Evolutionary conservation across 192 early-diverging fungal species (phyloP), one percentile per base, ranked within the genome.

Genomic region (Backusella circina): DNA sequence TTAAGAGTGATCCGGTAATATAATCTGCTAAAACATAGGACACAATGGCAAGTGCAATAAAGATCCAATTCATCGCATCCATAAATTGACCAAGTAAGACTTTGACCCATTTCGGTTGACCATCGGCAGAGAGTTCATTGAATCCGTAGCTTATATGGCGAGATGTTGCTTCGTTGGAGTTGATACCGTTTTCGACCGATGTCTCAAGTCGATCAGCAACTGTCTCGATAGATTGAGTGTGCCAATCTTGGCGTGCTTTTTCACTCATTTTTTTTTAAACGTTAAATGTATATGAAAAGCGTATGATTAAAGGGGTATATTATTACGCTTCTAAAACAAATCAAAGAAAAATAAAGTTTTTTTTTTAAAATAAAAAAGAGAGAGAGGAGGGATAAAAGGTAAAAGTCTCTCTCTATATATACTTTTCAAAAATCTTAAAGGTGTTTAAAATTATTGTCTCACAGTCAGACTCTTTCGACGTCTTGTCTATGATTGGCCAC

Each of bases 1-100:
- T 80, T 32, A 98, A 85, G 47, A 98, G 88, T 33, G 86, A 86
- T 16, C 90, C 92, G 76, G 89, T 89, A 21, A 90, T 77, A 82
- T 87, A 90, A 77, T 93, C 91, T 8, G 85, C 83, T 33, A 86
- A 84, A 2, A 84, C 87, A 83, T 88, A 91, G 0, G 90, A 87
- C 30, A 88, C 81, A 6, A 84, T 82, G 16, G 65, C 73, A 54
- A 78, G 67, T 12, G 71, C 71, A 44, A 80, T 38, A 37, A 93
- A 88, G 54, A 93, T 87, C 37, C 87, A 73, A 15, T 87, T 90
- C 83, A 93, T 87, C 8, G 86, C 79, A 66, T 93, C 90, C 75
- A 88, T 82, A 4, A 90, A 71, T 73, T 93, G 92, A 23, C 85
- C 84, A 70, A 88, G 65, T 21, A 91, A 79, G 10, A 93, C 87